phyloP scores from a whole-genome alignment of 2,329 filamentous ascomycete genomes.

The Aspergillus flavus region DNA sequence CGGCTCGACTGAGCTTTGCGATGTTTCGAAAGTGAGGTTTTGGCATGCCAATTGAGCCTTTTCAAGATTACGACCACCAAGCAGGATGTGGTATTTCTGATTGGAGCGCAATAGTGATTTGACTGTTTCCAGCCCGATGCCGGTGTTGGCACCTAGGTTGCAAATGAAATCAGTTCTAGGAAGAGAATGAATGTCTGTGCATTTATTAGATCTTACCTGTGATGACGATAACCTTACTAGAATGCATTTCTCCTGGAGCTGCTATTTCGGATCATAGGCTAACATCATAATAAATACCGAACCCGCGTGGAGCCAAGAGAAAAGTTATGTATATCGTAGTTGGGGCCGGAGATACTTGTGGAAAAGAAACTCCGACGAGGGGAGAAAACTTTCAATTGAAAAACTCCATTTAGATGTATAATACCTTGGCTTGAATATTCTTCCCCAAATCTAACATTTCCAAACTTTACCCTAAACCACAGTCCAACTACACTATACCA shows the following conservation, averaged over 20 bases:
- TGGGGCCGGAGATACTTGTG: not conserved
- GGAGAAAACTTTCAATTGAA: too few relatives aligned
- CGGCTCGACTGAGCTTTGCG: not conserved
- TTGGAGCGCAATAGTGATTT: not conserved
- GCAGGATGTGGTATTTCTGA: not conserved
- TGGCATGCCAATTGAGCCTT: not conserved
- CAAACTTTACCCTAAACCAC: not conserved
- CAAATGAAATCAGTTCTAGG: not conserved
- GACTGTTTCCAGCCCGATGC: not conserved
- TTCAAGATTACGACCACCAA: not conserved
- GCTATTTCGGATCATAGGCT: not conserved
- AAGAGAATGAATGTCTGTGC: not conserved
- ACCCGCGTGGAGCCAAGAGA: not conserved
- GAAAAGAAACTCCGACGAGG: not conserved
- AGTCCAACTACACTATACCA: too few relatives aligned
- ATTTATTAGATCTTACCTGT: not conserved
- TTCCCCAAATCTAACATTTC: not conserved
- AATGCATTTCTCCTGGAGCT: not conserved
- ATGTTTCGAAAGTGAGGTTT: not conserved
- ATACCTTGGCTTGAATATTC: too few relatives aligned
- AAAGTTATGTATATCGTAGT: not conserved
- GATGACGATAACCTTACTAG: not conserved
- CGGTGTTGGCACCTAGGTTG: constrained; percentile 14
- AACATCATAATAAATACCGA: not conserved
- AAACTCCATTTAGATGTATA: too few relatives aligned